Conservation (phyloP, 441 rosid species). For the Isatis lusitanica region DNA sequence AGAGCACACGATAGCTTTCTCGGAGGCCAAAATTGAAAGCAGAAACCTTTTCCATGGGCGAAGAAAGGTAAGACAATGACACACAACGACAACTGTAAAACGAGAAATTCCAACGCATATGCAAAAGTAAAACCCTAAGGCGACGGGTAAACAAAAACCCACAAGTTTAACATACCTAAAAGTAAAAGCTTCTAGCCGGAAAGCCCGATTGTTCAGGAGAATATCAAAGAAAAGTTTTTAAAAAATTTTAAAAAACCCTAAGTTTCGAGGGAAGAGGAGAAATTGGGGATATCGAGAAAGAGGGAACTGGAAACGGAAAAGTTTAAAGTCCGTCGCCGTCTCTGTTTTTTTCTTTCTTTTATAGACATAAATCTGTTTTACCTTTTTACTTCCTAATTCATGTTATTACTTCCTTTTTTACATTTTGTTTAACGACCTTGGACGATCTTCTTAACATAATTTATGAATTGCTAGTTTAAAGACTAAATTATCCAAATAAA, state of each 20-base stretch:
- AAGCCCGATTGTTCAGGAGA: background rate
- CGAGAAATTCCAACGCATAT: background rate
- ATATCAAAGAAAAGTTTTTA: background rate
- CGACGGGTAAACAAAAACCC: background rate
- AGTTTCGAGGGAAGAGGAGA: background rate
- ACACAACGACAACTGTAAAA: background rate
- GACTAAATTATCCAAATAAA: background rate
- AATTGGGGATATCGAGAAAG: background rate
- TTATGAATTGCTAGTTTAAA: no score
- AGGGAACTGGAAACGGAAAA: background rate
- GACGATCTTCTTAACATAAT: background rate
- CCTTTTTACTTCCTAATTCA: background rate
- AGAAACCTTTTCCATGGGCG: background rate
- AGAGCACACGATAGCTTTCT: background rate
- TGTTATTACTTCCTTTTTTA: no score
- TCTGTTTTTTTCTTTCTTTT: background rate
- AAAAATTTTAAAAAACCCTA: background rate
- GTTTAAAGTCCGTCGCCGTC: background rate
- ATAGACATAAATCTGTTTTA: background rate
- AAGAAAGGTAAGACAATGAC: background rate
- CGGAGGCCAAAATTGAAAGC: background rate
- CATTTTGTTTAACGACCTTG: no score
- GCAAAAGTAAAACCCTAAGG: background rate
- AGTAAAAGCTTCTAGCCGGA: background rate
- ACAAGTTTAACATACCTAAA: constrained; percentile 8